phyloP scores from a whole-genome alignment of 176 grass and related monocot genomes.

The Aegilops bicornis region DNA sequence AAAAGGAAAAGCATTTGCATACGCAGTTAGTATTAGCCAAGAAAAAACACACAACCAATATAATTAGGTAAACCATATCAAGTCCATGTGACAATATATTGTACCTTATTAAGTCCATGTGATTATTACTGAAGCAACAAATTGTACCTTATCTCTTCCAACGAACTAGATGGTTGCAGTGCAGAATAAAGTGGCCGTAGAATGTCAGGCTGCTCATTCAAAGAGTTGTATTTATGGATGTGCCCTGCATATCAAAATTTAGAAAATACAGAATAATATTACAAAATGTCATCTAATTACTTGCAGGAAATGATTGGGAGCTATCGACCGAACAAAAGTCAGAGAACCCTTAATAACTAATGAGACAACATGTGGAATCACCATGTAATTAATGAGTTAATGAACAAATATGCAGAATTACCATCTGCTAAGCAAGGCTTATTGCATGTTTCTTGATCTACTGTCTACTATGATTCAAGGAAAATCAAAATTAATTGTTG shows the following conservation, averaged over 20 bases:
- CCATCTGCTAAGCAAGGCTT: background rate
- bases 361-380: background rate
- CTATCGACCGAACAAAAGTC: background rate
- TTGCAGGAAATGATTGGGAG: background rate
- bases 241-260: constrained; percentile 43
- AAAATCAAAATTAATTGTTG: background rate
- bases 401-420: background rate
- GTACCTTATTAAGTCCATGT: background rate
- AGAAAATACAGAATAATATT: background rate
- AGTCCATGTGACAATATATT: background rate
- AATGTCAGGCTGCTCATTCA: constrained; percentile 83
- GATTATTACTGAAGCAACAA: background rate
- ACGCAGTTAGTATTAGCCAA: background rate
- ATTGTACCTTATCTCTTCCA: constrained; percentile 36
- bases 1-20: background rate
- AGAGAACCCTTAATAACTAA: background rate
- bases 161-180: constrained; percentile 70
- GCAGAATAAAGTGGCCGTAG: constrained; percentile 88
- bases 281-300: background rate
- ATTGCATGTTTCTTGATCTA: background rate
- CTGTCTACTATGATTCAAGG: too few relatives aligned
- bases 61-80: background rate
- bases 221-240: constrained; percentile 90
- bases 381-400: background rate
- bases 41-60: background rate